A percentile compares a stretch with the other conserved stretches of the same genome.
phyloP scores from a whole-genome alignment of 306 rosid genomes.

The Alnus glutinosa region DNA sequence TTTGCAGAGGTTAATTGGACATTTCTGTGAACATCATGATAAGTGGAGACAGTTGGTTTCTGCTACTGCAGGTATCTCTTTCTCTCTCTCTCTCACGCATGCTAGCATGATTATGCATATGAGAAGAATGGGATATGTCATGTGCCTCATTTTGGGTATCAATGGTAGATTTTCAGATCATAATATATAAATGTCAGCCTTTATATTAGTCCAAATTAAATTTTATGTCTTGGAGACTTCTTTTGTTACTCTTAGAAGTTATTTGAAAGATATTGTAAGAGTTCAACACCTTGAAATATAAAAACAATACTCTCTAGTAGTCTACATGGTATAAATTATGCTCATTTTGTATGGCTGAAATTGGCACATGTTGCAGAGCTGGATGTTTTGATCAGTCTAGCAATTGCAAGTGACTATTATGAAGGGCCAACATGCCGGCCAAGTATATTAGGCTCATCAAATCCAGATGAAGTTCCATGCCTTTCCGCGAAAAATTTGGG shows the following conservation, averaged over 20 bases:
- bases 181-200: not conserved
- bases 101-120: not conserved
- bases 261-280: not conserved
- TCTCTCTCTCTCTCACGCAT: not conserved
- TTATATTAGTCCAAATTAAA: not conserved
- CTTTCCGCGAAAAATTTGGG: conserved; percentile 76
- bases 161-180: not conserved
- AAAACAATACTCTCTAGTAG: not conserved
- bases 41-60: conserved; percentile 86
- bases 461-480: conserved; percentile 54
- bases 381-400: conserved; percentile 90
- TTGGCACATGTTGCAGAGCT: conserved; percentile 67
- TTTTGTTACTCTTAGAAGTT: not conserved
- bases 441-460: conserved; percentile 43
- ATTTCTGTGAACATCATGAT: conserved; percentile 70
- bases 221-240: not conserved
- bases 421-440: conserved; percentile 87
- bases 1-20: conserved; percentile 74
- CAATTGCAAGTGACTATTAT: conserved; percentile 76
- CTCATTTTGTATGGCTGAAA: conserved; percentile 33
- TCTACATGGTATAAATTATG: not conserved
- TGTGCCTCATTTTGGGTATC: not conserved
- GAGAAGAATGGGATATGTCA: not conserved
- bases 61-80: conserved; percentile 63
- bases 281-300: not conserved